Evolutionary conservation across 2,329 filamentous ascomycete genomes (phyloP).

Genomic region (Davidsoniella eucalypti): DNA sequence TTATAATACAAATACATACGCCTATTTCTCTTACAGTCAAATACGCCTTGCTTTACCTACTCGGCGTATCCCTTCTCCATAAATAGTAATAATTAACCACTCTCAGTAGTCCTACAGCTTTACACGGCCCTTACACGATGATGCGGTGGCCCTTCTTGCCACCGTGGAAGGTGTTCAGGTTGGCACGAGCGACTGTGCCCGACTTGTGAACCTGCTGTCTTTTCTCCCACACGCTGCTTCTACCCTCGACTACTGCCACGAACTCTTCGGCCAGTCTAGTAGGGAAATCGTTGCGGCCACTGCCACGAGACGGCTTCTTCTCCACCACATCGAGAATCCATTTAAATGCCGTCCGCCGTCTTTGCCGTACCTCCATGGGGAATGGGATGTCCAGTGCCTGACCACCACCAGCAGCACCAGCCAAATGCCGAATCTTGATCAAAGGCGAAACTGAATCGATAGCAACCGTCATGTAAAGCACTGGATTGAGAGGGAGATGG

Average conservation of each 20-base stretch:
- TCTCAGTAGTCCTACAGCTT: too few relatives aligned
- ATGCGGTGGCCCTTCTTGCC: slow-evolving; percentile 12
- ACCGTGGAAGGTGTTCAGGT: slow-evolving; percentile 28
- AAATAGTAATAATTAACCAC: neutral
- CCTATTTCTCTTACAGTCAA: neutral
- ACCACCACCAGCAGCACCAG: slow-evolving; percentile 74
- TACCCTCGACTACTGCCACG: slow-evolving; percentile 73
- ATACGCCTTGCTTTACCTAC: neutral
- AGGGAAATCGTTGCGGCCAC: slow-evolving; percentile 56
- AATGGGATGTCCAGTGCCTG: slow-evolving; percentile 65
- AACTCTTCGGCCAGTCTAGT: slow-evolving; percentile 72
- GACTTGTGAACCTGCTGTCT: slow-evolving; percentile 63
- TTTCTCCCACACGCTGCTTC: slow-evolving; percentile 70
- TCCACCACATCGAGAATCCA: slow-evolving; percentile 82
- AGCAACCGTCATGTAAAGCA: slow-evolving; percentile 75
- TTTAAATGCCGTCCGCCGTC: slow-evolving; percentile 60
- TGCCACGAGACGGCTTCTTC: slow-evolving; percentile 58
- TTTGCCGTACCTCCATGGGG: slow-evolving; percentile 57
- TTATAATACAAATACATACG: slow-evolving; percentile 12
- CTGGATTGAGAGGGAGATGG: slow-evolving; percentile 74
- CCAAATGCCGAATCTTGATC: slow-evolving; percentile 58
- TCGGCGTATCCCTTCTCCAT: neutral
- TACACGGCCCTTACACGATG: slow-evolving; percentile 11
- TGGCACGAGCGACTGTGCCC: slow-evolving; percentile 62
- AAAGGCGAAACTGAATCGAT: slow-evolving; percentile 88